phyloP scores from a whole-genome alignment of 1,284 basidiomycete species.

The Ustilago esculenta region DNA sequence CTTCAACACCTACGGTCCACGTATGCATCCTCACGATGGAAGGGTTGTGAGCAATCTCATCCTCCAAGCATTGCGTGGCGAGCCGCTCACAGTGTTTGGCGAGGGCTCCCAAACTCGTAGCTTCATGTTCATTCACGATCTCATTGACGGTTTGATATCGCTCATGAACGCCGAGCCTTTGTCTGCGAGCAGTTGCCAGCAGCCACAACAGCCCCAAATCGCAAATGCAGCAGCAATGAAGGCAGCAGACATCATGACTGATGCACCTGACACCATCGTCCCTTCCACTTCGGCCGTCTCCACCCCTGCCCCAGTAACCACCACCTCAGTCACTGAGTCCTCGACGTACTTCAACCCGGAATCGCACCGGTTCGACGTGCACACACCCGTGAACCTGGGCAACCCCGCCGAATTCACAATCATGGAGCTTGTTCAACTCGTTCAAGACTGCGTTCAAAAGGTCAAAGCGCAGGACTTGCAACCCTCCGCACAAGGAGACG shows the following conservation, averaged over 20 bases:
- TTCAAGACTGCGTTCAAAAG: slow-evolving; percentile 56
- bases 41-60: slow-evolving; percentile 99
- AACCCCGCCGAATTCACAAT: slow-evolving; percentile 94
- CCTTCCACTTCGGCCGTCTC: slow-evolving; percentile 15
- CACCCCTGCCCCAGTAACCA: slow-evolving; percentile 5
- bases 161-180: slow-evolving; percentile 57
- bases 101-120: slow-evolving; percentile 95
- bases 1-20: slow-evolving; percentile 59
- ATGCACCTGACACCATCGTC: slow-evolving; percentile 32
- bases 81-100: slow-evolving; percentile 96
- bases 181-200: slow-evolving; percentile 73
- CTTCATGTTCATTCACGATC: slow-evolving; percentile 76
- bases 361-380: slow-evolving; percentile 34
- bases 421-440: slow-evolving; percentile 66
- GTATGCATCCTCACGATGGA: slow-evolving; percentile 93
- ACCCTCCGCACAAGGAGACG: not conserved
- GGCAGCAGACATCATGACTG: slow-evolving; percentile 29
- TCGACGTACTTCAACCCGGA: slow-evolving; percentile 8
- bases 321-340: not conserved
- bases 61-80: slow-evolving; percentile 90
- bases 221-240: slow-evolving; percentile 67
- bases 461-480: slow-evolving; percentile 24
- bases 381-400: slow-evolving; percentile 84
- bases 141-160: slow-evolving; percentile 69
- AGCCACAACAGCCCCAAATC: not conserved